Base-by-base conservation (phyloP, 202 grass and related monocot species). In the Brachypodium distachyon region DNA sequence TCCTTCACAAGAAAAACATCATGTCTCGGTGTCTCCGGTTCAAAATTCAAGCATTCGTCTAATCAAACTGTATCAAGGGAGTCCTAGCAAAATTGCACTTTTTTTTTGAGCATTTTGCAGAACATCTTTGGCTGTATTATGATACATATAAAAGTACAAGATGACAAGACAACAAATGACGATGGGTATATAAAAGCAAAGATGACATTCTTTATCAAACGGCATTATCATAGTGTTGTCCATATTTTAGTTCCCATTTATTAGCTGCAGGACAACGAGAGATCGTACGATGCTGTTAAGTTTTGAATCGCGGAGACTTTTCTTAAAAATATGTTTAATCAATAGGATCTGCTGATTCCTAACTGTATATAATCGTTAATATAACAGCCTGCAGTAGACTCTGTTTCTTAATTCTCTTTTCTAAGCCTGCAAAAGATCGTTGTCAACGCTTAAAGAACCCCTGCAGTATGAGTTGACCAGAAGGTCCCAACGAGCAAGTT, bases 391-490 rank as follows among this genome's bases (percentile, higher is more conserved):
- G 48, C 18, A 9, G 3, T 9, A 0, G 29, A 27, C 25, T 59
- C 22, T 7, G 10, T 59, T 67, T 79, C 6, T 43, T 8, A 37
- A 27, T 50, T 32, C 25, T 74, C 10, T 3, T 56, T 9, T 3
- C 28, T 13, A 23, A 9, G 3, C 22, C 27, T 65, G 60, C 17
- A 67, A 44, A 11, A 19, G 28, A n/a, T 14, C 17, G 16, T 27
- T 60, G 58, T 79, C 74, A 68, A 73, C 59, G n/a, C 31, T 25
- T 27, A 28, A 50, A 7, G 26, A 19, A 27, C 25, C 28, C 11
- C 46, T 69, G 23, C 56, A 60, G 36, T 63, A 29, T 36, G 18
- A 5, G 61, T 76, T 86, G 70, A 86, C 77, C 25, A 8, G 12
- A 54, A 48, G 59, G 6, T n/a, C 43, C 33, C 49, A 6, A 34